Percentiles rank a stretch among this genome's conserved stretches.
These are phyloP conservation scores for Schizothecium vesticola DNA, from an alignment of 495 filamentous ascomycete genomes.

Conservation along the genomic window DNA sequence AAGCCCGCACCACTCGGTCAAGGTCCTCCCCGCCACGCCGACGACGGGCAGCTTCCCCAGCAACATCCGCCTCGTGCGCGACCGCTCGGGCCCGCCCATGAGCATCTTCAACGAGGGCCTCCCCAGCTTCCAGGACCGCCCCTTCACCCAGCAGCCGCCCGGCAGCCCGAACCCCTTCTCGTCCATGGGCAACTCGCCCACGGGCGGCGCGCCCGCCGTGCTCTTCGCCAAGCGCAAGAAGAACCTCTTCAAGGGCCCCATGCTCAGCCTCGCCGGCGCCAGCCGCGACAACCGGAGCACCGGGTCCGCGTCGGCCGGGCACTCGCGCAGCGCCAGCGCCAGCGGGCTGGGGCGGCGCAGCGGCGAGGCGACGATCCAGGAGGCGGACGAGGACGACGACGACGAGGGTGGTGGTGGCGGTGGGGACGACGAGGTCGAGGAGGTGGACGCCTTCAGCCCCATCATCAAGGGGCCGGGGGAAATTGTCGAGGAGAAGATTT, in stretches of 20 bases:
- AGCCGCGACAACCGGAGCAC: conserved; percentile 29
- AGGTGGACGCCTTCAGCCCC: conserved; percentile 63
- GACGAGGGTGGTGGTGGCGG: conserved; percentile 18
- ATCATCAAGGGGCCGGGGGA: conserved; percentile 42
- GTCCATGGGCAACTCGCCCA: conserved; percentile 12
- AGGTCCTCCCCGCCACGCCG: conserved; percentile 89
- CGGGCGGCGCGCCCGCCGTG: conserved; percentile 51
- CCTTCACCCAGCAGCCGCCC: conserved; percentile 25
- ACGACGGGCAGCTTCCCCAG: conserved; percentile 73
- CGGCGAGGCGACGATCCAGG: conserved; percentile 73
- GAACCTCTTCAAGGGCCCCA: conserved; percentile 84
- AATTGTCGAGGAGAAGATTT: conserved; percentile 50
- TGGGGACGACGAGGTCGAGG: conserved; percentile 49
- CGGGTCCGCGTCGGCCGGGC: conserved; percentile 25
- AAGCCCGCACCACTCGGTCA: conserved; percentile 83
- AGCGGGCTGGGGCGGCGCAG: conserved; percentile 49
- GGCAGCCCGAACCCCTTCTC: conserved; percentile 41
- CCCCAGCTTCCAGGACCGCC: conserved; percentile 25
- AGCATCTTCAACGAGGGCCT: conserved; percentile 50
- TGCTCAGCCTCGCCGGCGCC: conserved; percentile 44
- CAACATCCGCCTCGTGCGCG: conserved; percentile 79
- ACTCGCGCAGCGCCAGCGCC: conserved; percentile 49
- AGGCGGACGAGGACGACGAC: conserved; percentile 63
- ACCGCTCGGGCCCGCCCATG: conserved; percentile 37
- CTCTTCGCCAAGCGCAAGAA: conserved; percentile 89